Percentiles rank a stretch among this genome's conserved stretches.
Evolutionary conservation across 2,329 filamentous ascomycete genomes (phyloP).

Genomic region (Niveomyces coronatus): DNA sequence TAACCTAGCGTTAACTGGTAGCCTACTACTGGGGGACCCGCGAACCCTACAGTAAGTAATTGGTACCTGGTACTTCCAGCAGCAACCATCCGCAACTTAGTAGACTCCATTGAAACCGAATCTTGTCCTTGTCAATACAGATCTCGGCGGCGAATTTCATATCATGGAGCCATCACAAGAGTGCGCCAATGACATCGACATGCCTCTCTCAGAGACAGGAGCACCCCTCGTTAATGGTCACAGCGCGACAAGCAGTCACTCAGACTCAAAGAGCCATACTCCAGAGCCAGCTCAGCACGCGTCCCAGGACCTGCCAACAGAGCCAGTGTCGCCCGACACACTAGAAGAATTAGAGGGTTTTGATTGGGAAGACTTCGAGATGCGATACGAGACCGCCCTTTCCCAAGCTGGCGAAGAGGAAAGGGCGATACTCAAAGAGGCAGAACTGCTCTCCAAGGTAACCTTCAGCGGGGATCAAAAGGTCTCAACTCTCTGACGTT

Average conservation of each 20-base stretch:
- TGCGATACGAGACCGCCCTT: slow-evolving; percentile 57
- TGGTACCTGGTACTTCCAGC: too few relatives aligned
- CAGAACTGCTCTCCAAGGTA: slow-evolving; percentile 56
- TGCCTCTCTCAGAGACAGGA: not conserved
- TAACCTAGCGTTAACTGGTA: too few relatives aligned
- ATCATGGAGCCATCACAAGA: slow-evolving; percentile 3
- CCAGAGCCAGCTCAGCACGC: not conserved
- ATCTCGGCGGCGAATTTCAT: too few relatives aligned
- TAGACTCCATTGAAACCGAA: too few relatives aligned
- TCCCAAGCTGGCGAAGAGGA: slow-evolving; percentile 53
- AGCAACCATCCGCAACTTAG: too few relatives aligned
- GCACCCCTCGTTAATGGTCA: slow-evolving; percentile 5
- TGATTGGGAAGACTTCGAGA: slow-evolving; percentile 70
- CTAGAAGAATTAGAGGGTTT: slow-evolving; percentile 30
- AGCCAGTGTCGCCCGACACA: slow-evolving; percentile 2
- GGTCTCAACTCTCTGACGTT: too few relatives aligned
- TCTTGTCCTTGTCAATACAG: too few relatives aligned
- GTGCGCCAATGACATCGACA: slow-evolving; percentile 4
- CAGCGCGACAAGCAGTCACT: not conserved
- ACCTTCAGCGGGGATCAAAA: too few relatives aligned
- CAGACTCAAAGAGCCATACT: not conserved
- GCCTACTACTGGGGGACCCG: too few relatives aligned
- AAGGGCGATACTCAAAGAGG: slow-evolving; percentile 54
- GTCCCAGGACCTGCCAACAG: not conserved
- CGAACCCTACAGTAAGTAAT: too few relatives aligned